These are phyloP conservation scores for Barnettozyma pratensis DNA, from an alignment of 805 yeast species.

Conservation along the genomic window DNA sequence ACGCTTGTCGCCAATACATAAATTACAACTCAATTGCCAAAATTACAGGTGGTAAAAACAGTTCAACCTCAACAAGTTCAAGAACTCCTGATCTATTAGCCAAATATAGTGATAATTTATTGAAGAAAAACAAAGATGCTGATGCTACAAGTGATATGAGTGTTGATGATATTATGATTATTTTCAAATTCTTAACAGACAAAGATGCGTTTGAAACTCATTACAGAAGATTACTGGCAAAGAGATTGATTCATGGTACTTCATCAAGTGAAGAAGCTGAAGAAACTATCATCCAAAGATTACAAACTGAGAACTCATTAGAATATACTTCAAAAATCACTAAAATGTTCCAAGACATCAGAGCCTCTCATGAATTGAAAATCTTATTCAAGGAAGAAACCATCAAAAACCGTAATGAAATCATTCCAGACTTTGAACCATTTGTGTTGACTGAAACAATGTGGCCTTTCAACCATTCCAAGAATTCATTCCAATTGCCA, in stretches of 20 bases:
- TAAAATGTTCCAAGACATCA: slow-evolving; percentile 93
- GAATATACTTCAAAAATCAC: slow-evolving; percentile 93
- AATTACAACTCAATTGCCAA: slow-evolving; percentile 79
- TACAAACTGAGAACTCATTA: slow-evolving; percentile 83
- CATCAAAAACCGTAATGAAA: slow-evolving; percentile 29
- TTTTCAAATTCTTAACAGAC: slow-evolving; percentile 85
- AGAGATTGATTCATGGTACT: slow-evolving; percentile 81
- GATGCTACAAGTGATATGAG: slow-evolving; percentile 69
- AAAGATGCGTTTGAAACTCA: slow-evolving; percentile 93
- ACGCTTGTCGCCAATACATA: slow-evolving; percentile 80
- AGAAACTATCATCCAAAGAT: slow-evolving; percentile 74
- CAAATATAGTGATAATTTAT: slow-evolving; percentile 76
- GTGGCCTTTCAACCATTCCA: slow-evolving; percentile 65
- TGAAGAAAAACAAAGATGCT: slow-evolving; percentile 66
- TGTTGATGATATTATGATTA: slow-evolving; percentile 78
- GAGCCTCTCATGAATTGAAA: slow-evolving; percentile 74
- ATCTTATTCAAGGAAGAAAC: slow-evolving; percentile 45
- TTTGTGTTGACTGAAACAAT: slow-evolving; percentile 79
- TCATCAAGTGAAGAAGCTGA: slow-evolving; percentile 80
- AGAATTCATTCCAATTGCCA: slow-evolving; percentile 54
- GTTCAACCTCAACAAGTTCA: slow-evolving; percentile 35
- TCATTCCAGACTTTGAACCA: slow-evolving; percentile 56
- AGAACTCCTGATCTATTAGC: slow-evolving; percentile 91
- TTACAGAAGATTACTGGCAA: slow-evolving; percentile 84
- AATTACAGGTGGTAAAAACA: slow-evolving; percentile 26